phyloP scores from a whole-genome alignment of 345 rosid genomes.

The Laguncularia racemosa region DNA sequence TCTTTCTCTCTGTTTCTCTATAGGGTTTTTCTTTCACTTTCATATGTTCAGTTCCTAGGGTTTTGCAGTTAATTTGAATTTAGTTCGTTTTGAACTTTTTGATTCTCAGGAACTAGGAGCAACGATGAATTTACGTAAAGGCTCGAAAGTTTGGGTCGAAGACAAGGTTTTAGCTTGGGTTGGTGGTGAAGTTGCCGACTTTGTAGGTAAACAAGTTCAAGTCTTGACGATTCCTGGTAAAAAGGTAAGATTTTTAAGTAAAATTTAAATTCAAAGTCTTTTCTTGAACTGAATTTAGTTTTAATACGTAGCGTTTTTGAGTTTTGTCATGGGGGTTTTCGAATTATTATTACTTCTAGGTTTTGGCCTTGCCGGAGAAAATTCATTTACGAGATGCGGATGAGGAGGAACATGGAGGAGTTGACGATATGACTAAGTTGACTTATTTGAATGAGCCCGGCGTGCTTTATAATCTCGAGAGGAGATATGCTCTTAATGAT shows the following conservation, averaged over 20 bases:
- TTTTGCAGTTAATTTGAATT: constrained; percentile 11
- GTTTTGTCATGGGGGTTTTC: not conserved
- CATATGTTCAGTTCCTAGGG: not conserved
- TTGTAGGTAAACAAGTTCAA: constrained; percentile 42
- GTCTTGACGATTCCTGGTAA: constrained; percentile 42
- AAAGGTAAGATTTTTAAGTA: constrained; percentile 34
- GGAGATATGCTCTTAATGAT: constrained; percentile 89
- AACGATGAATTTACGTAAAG: constrained; percentile 53
- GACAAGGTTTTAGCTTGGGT: constrained; percentile 85
- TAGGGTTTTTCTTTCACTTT: constrained; percentile 17
- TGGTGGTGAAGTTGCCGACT: constrained; percentile 56
- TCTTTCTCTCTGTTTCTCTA: not conserved
- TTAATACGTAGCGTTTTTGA: not conserved
- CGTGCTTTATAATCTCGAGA: constrained; percentile 80
- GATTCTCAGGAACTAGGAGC: constrained; percentile 22
- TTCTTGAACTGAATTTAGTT: not conserved
- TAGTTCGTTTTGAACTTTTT: not conserved
- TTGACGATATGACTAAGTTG: constrained; percentile 96
- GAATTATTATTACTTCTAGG: constrained; percentile 22
- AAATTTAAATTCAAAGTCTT: not conserved
- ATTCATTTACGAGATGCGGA: constrained; percentile 64
- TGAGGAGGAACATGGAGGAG: constrained; percentile 89
- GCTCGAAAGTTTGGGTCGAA: constrained; percentile 79
- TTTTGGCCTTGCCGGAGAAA: constrained; percentile 41
- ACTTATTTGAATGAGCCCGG: constrained; percentile 95